These are phyloP conservation scores for Tulasnella calospora DNA, from an alignment of 768 basidiomycete species.

Conservation along the genomic window DNA sequence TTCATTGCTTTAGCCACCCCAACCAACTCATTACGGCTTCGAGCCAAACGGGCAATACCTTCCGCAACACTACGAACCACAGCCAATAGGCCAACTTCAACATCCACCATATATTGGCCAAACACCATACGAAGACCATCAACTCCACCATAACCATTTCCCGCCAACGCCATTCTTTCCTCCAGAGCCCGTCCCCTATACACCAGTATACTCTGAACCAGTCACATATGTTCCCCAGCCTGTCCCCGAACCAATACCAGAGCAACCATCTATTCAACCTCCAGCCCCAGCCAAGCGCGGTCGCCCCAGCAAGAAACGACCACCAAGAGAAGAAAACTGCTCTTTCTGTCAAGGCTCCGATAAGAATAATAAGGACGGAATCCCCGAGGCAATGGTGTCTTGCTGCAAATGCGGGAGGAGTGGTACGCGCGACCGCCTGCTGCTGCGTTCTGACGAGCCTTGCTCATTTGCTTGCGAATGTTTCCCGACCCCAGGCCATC, in stretches of 20 bases:
- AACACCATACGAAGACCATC: conserved; percentile 4
- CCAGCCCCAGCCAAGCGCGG: conserved; percentile 31
- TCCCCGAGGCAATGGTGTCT: conserved; percentile 65
- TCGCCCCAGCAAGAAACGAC: conserved; percentile 33
- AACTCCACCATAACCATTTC: background rate
- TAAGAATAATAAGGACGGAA: conserved; percentile 50
- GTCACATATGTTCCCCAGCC: background rate
- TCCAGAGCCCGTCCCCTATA: background rate
- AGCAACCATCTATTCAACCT: conserved; percentile 2
- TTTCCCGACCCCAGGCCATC: conserved; percentile 56
- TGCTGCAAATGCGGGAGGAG: conserved; percentile 80
- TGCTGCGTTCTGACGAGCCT: conserved; percentile 3
- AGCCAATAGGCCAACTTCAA: background rate
- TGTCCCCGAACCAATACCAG: background rate
- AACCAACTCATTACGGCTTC: background rate
- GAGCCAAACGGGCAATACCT: background rate
- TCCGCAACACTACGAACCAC: background rate
- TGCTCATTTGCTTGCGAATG: conserved; percentile 11
- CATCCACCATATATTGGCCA: background rate
- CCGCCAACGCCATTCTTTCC: conserved; percentile 2
- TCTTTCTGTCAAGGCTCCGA: conserved; percentile 73
- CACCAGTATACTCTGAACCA: conserved; percentile 3
- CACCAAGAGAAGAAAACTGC: conserved; percentile 59
- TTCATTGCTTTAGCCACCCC: background rate
- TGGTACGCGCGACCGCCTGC: conserved; percentile 46